Evolutionary conservation across 257 asterid genomes (phyloP).

Genomic region (Scutellaria galericulata): DNA sequence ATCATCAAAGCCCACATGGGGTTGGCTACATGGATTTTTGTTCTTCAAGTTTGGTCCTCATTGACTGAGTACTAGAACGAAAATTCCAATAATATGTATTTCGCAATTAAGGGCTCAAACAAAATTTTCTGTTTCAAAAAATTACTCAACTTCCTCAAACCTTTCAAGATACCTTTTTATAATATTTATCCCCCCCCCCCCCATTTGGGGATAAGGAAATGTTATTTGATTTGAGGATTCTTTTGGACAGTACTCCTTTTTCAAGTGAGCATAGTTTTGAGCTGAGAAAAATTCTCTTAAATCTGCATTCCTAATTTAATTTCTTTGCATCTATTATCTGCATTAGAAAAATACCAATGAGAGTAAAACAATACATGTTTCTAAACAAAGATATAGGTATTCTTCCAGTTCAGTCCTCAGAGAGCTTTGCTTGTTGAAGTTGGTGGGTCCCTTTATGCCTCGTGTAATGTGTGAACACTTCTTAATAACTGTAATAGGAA

Average conservation of each 20-base stretch:
- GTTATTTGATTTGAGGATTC: no score
- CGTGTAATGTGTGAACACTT: conserved; percentile 13
- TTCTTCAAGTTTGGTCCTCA: no score
- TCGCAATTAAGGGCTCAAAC: not conserved
- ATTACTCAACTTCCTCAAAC: no score
- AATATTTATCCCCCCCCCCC: no score
- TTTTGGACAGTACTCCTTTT: no score
- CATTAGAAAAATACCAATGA: not conserved
- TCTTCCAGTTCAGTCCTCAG: conserved; percentile 17
- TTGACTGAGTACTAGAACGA: no score
- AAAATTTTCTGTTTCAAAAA: not conserved
- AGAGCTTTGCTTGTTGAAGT: conserved; percentile 27
- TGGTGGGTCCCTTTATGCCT: conserved; percentile 20
- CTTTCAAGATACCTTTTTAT: no score
- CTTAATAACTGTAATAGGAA: conserved; percentile 62
- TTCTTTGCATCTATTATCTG: not conserved
- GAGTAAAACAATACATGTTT: conserved; percentile 12
- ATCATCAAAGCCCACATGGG: no score
- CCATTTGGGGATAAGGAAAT: no score
- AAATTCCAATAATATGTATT: no score
- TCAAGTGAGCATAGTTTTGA: no score
- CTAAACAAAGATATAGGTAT: not conserved
- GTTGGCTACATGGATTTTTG: no score
- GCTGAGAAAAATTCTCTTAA: not conserved
- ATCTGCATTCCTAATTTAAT: not conserved